phyloP scores from a whole-genome alignment of 208 protist genomes.

The Leishmania gerbilli region DNA sequence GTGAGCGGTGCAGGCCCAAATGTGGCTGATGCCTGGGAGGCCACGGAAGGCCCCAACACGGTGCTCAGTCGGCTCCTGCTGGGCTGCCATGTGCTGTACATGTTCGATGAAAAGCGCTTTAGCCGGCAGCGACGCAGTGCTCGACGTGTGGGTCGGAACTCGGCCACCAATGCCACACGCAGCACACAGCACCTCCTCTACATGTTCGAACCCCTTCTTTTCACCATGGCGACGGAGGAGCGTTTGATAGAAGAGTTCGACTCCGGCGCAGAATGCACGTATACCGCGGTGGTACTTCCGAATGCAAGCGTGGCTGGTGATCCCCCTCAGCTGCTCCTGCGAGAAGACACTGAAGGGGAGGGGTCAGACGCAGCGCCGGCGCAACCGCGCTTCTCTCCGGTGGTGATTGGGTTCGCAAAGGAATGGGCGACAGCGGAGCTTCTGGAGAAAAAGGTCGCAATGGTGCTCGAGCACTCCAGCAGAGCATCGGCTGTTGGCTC shows the following conservation, averaged over 20 bases:
- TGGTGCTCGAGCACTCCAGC: constrained; percentile 27
- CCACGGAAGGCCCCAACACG: constrained; percentile 22
- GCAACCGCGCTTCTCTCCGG: constrained; percentile 8
- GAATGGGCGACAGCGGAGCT: constrained; percentile 40
- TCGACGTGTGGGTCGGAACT: neutral
- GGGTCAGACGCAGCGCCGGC: neutral
- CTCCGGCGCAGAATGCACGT: constrained; percentile 35
- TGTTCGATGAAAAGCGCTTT: constrained; percentile 22
- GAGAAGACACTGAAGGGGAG: neutral
- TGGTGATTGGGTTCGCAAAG: constrained; percentile 57
- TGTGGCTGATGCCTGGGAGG: constrained; percentile 11
- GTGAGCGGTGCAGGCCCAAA: neutral
- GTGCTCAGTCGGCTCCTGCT: constrained; percentile 31
- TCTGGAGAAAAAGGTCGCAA: constrained; percentile 33
- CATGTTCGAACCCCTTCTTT: constrained; percentile 51
- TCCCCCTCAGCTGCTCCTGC: constrained; percentile 27
- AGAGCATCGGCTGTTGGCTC: neutral
- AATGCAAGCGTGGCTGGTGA: constrained; percentile 27
- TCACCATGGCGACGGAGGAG: constrained; percentile 32
- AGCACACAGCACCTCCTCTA: constrained; percentile 35
- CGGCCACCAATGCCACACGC: neutral
- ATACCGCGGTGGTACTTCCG: constrained; percentile 50
- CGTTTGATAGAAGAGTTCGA: constrained; percentile 47
- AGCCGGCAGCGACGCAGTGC: neutral
- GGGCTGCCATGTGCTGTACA: constrained; percentile 26